phyloP scores from a whole-genome alignment of 306 rosid species.

The Clitoria ternatea region DNA sequence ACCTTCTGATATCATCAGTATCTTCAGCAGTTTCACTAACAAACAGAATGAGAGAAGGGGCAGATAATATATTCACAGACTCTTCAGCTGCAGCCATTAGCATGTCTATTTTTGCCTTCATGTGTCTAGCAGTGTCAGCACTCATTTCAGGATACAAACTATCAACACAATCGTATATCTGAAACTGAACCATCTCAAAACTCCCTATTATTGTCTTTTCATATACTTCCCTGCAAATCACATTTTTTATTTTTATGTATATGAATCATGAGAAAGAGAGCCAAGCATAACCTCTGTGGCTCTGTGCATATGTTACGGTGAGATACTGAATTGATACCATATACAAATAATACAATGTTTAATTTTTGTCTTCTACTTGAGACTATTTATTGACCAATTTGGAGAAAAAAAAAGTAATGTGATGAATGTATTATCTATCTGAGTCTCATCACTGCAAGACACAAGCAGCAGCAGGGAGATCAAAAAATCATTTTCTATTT shows the following conservation, averaged over 20 bases:
- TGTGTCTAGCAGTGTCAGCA: constrained; percentile 46
- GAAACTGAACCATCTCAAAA: constrained; percentile 28
- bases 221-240: constrained; percentile 7
- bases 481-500: background rate
- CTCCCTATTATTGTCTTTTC: background rate
- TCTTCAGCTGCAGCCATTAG: constrained; percentile 58
- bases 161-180: constrained; percentile 53
- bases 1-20: constrained; percentile 68
- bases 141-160: constrained; percentile 63
- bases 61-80: constrained; percentile 67
- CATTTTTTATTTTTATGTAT: constrained; percentile 11
- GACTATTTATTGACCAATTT: background rate
- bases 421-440: background rate
- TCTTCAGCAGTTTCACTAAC: constrained; percentile 69
- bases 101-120: constrained; percentile 69
- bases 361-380: background rate
- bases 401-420: background rate
- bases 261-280: constrained; percentile 20
- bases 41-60: constrained; percentile 57
- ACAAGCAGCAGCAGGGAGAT: background rate
- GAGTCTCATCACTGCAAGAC: background rate
- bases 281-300: background rate
- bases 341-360: background rate
- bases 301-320: background rate
- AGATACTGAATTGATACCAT: constrained; percentile 8